A percentile compares a stretch with the other conserved stretches of the same genome.
Evolutionary conservation across 257 asterid genomes (phyloP).

Genomic region (Paulownia fortunei): DNA sequence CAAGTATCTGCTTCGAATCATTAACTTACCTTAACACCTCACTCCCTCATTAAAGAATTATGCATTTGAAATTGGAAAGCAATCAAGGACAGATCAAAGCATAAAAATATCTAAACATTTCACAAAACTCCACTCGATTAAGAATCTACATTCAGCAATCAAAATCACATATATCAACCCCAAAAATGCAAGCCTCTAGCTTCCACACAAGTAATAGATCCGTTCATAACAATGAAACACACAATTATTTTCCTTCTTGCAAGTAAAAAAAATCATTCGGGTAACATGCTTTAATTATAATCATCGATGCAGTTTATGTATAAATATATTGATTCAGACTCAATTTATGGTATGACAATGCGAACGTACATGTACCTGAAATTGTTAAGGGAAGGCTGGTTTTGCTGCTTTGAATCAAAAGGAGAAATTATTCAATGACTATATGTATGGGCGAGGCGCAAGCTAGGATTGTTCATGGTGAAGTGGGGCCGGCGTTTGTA

Average conservation of each 20-base stretch:
- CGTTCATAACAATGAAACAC: slow-evolving; percentile 1
- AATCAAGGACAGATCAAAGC: not conserved
- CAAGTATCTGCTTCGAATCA: not conserved
- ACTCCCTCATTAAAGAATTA: not conserved
- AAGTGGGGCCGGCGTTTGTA: not conserved
- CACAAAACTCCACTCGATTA: not conserved
- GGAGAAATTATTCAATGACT: not conserved
- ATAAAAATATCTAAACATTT: not conserved
- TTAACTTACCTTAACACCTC: not conserved
- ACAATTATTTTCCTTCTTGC: not conserved
- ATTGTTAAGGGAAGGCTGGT: slow-evolving; percentile 11
- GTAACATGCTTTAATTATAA: not conserved
- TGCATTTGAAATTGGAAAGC: slow-evolving; percentile 6
- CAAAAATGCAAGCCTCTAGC: not conserved
- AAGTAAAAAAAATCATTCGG: not conserved
- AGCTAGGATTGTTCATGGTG: not conserved
- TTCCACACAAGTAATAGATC: slow-evolving; percentile 16
- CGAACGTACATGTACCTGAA: slow-evolving; percentile 7
- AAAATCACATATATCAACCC: not conserved
- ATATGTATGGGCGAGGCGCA: not conserved
- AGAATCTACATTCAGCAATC: not conserved
- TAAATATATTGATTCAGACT: not conserved
- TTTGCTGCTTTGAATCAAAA: not conserved
- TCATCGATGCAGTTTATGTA: not conserved
- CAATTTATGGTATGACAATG: not conserved